Evolutionary conservation across 163 green algal species (phyloP).

Genomic region (Prototheca wickerhamii): DNA sequence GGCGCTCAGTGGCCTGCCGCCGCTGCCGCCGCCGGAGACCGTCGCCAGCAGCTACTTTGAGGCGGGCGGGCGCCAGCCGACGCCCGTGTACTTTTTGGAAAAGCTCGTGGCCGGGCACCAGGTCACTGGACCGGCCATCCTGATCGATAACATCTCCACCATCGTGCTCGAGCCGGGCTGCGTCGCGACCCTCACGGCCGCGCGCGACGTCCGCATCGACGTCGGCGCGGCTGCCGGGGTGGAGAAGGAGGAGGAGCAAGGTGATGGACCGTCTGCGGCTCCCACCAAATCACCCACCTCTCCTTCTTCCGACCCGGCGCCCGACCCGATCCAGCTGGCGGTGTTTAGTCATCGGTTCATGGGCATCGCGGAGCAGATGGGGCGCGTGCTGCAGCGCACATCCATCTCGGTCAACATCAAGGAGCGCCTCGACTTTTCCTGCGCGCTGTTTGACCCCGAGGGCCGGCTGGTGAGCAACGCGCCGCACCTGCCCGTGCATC

Average conservation of each 20-base stretch:
- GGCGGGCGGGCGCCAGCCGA: slow-evolving; percentile 46
- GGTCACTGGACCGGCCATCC: slow-evolving; percentile 65
- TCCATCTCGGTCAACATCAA: slow-evolving; percentile 96
- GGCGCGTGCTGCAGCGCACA: slow-evolving; percentile 83
- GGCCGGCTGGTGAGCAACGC: slow-evolving; percentile 90
- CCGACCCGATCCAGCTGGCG: slow-evolving; percentile 80
- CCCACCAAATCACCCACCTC: slow-evolving; percentile 3
- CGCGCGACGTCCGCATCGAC: slow-evolving; percentile 60
- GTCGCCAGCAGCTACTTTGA: slow-evolving; percentile 61
- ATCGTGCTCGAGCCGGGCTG: slow-evolving; percentile 79
- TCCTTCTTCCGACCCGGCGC: slow-evolving; percentile 14
- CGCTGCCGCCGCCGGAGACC: slow-evolving; percentile 26
- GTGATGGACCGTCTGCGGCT: too few species aligned
- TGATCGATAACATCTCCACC: slow-evolving; percentile 80
- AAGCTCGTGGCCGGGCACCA: slow-evolving; percentile 44
- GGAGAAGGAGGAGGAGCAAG: background rate
- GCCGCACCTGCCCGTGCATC: slow-evolving; percentile 94
- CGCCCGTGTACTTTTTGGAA: slow-evolving; percentile 57
- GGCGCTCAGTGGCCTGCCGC: background rate
- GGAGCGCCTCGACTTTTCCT: slow-evolving; percentile 96
- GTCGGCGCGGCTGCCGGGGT: slow-evolving; percentile 11
- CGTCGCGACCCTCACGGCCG: slow-evolving; percentile 55
- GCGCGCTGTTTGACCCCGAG: slow-evolving; percentile 80
- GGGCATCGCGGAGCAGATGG: slow-evolving; percentile 99
- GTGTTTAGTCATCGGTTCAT: slow-evolving; percentile 97